Evolutionary conservation across 352 stramenopile genomes (phyloP).

Genomic region (Ophiocytium majus): DNA sequence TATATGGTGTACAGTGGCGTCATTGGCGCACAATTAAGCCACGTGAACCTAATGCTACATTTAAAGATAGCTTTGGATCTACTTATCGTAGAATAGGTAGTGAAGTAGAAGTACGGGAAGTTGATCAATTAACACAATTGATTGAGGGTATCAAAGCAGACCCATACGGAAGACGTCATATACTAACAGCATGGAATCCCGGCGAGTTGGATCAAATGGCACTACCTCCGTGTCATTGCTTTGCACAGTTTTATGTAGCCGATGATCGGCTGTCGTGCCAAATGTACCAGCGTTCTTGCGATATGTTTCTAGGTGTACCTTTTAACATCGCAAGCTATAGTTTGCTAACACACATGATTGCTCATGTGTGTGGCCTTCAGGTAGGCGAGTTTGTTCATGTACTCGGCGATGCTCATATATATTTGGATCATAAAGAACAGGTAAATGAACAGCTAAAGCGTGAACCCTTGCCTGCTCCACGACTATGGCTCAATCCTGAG

Average conservation of each 20-base stretch:
- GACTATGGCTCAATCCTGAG: neutral
- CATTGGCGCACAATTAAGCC: constrained; percentile 92
- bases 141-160: neutral
- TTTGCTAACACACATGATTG: constrained; percentile 91
- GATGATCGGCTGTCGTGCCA: constrained; percentile 76
- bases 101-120: neutral
- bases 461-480: constrained; percentile 60
- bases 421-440: constrained; percentile 96
- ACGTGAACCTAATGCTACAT: too few relatives aligned
- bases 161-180: constrained; percentile 87
- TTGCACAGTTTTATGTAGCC: constrained; percentile 87
- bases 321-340: constrained; percentile 99
- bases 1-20: constrained; percentile 90
- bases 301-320: constrained; percentile 97
- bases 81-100: too few relatives aligned
- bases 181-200: constrained; percentile 97
- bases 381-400: constrained; percentile 95
- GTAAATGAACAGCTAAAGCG: constrained; percentile 89
- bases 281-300: constrained; percentile 98
- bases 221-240: constrained; percentile 98
- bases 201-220: constrained; percentile 91
- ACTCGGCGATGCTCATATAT: constrained; percentile 97
- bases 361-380: constrained; percentile 81
- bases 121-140: neutral
- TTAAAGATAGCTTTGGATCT: too few relatives aligned